Base-by-base conservation (phyloP, 345 rosid species). In the Euclidium syriacum region DNA sequence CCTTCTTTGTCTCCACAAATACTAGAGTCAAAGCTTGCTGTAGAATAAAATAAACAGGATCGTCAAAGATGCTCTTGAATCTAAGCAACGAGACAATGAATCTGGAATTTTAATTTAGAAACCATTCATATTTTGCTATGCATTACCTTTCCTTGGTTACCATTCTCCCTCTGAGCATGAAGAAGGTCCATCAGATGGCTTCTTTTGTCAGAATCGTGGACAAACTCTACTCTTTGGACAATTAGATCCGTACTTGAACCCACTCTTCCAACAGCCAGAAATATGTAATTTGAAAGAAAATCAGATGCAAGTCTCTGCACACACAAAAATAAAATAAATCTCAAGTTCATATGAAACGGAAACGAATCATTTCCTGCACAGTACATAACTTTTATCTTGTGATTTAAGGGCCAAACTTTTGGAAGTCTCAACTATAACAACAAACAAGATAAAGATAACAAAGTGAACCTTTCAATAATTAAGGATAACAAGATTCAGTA, bases 141-240 rank as follows among this genome's bases (percentile, higher is more conserved):
- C 24, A 62, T 36, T 80, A 94, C 99, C 99, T 87, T 94, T 51
- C 82, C 85, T 52, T 84, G 88, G 66, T 72, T 75, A 62, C 77
- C 97, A 79, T 75, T 84, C 55, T 73, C 90, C 76, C 86, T 83
- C 72, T 94, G 99, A 6, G 99, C 99, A 59, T 90, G 96, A 77
- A 94, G 96, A 70, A 94, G 97, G 72, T 94, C 99, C 99, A 94
- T 94, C 40, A 94, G 92, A 57, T 90, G 92, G 75, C 99, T 94
- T 78, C 99, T 87, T 73, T 94, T 94, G 77, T 94, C 99, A 39
- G 96, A 63, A 53, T 94, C 99, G 2, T 80, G 87, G 61, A 94
- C 99, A 76, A 82, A 84, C 68, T 87, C 99, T 73, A 94, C 97
- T 72, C 97, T 87, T 76, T 94, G 99, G 56, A 79, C 85, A 54